These are phyloP conservation scores for Trichoderma koningii DNA, from an alignment of 2,329 filamentous ascomycete species.

Conservation along the genomic window DNA sequence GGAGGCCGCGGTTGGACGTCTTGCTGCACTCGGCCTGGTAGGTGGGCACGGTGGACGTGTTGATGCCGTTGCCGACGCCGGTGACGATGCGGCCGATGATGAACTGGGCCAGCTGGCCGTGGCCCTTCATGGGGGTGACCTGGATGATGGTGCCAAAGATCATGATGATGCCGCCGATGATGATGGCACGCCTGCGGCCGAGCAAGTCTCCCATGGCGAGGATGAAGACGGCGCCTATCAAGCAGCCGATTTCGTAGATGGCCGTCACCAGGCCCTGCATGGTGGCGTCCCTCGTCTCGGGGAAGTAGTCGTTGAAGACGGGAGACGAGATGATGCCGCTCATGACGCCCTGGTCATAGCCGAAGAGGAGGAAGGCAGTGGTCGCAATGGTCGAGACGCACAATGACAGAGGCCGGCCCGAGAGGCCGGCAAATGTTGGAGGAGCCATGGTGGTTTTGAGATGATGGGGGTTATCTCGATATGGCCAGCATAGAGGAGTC, in stretches of 20 bases:
- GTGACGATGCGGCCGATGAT: conserved; percentile 55
- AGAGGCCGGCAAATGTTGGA: conserved; percentile 59
- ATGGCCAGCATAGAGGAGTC: not conserved
- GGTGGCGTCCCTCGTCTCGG: conserved; percentile 46
- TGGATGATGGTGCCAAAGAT: conserved; percentile 63
- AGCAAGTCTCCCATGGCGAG: conserved; percentile 56
- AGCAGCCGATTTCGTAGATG: conserved; percentile 56
- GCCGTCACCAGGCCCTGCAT: conserved; percentile 53
- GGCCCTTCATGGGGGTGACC: conserved; percentile 45
- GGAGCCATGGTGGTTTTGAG: conserved; percentile 47
- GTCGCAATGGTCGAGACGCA: conserved; percentile 64
- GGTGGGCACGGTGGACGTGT: conserved; percentile 56
- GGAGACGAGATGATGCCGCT: conserved; percentile 55
- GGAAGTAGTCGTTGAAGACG: conserved; percentile 53
- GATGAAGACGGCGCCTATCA: conserved; percentile 52
- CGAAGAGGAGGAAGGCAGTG: conserved; percentile 63
- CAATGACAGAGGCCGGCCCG: conserved; percentile 58
- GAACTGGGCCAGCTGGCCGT: conserved; percentile 48
- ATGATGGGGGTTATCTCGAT: not conserved
- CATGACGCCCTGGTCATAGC: conserved; percentile 60
- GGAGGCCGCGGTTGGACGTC: conserved; percentile 54
- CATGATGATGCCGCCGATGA: conserved; percentile 59
- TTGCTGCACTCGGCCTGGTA: conserved; percentile 59
- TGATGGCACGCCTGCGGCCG: conserved; percentile 56
- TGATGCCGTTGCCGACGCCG: conserved; percentile 56